Evolutionary conservation across 108 stramenopile species (phyloP).

Genomic region (Skeletonema costatum): DNA sequence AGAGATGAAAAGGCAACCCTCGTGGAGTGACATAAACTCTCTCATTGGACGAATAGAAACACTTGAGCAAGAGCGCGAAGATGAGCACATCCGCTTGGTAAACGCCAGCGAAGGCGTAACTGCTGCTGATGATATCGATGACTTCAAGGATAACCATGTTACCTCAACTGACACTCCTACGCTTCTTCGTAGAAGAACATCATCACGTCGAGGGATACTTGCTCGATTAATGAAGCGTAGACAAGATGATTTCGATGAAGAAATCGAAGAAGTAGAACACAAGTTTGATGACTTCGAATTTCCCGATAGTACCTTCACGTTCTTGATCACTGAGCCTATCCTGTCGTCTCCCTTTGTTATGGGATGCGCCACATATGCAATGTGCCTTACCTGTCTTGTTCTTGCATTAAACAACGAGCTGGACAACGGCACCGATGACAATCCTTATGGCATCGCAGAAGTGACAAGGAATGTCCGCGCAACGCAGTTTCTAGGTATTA

Average conservation of each 20-base stretch:
- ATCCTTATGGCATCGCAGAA: constrained; percentile 29
- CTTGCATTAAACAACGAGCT: constrained; percentile 28
- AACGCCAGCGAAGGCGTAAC: background rate
- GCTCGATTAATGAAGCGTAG: background rate
- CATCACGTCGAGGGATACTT: background rate
- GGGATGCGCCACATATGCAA: constrained; percentile 6
- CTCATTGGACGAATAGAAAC: background rate
- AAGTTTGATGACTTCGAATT: constrained; percentile 20
- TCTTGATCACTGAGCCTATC: constrained; percentile 17
- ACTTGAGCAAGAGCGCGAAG: background rate
- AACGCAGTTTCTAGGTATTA: constrained; percentile 33
- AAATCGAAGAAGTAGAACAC: background rate
- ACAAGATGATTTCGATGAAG: background rate
- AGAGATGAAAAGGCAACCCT: background rate
- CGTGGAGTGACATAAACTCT: background rate
- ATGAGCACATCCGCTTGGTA: background rate
- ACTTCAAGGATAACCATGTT: background rate
- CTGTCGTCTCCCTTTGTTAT: constrained; percentile 20
- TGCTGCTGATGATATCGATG: background rate
- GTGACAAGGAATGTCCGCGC: constrained; percentile 13
- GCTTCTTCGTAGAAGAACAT: background rate
- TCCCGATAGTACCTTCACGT: constrained; percentile 37
- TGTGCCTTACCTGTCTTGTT: constrained; percentile 23
- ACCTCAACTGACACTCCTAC: background rate
- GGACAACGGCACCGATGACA: constrained; percentile 20